Evolutionary conservation across 108 stramenopile species (phyloP), one percentile per base, ranked within the genome.

Genomic region (Cyclotella sp.): DNA sequence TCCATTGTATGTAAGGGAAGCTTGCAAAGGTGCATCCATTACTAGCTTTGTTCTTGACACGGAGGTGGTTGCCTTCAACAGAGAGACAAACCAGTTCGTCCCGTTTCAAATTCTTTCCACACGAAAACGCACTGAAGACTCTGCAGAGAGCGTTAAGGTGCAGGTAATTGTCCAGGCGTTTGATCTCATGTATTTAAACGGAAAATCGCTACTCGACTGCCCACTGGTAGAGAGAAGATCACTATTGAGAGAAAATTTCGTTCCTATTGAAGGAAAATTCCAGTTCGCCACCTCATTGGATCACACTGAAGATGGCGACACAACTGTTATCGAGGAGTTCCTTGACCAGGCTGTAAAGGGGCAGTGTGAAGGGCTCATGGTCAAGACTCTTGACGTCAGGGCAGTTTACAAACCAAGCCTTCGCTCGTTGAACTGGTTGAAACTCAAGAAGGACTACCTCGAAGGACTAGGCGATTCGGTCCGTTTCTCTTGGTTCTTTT

Each of bases 361-460:
- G 18, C 97, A 98, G 75, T 99, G 98, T 77, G 99, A 99, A 83
- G 99, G 99, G 39, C 91, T 99, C 61, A 99, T 99, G 99, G 98
- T 99, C 30, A 99, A 99, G 90, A 98, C 98, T 11, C 86, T 99
- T 65, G 91, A 91, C 55, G 86, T 76, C 18, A 92, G 95, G 76
- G 94, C 94, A 47, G 82, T 89, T 1, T 99, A 99, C 85, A 93
- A 98, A 82, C 99, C 99, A 11, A 94, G 95, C 41, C 86, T 87
- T 55, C 88, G 99, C 42, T 96, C 96, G 16, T 83, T 99, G 54
- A 99, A 99, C 76, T 99, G 99, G 99, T 87, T 99, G 73, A 99
- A 99, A 70, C 89, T 99, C 45, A 99, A 99, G 79, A 99, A 99
- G 87, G 99, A 99, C 85, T 99, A 99, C 68, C 85, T 99, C n/a